Evolutionary conservation across 2,329 filamentous ascomycete species (phyloP).

Genomic region (Neonectria magnoliae): DNA sequence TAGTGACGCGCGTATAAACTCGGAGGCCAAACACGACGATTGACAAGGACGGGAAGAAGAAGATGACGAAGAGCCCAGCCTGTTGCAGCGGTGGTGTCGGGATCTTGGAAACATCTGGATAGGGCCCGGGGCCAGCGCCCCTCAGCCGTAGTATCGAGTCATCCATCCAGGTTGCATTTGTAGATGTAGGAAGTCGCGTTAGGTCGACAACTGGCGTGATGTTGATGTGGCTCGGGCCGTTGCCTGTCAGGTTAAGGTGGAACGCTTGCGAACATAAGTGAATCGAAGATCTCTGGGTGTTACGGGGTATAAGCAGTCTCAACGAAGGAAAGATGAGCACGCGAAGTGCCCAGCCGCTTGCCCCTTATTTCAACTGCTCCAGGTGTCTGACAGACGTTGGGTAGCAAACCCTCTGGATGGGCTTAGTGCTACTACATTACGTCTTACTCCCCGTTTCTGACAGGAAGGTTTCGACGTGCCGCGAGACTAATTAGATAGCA

Average conservation of each 20-base stretch:
- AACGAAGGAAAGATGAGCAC: neutral
- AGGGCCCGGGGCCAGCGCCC: slow-evolving; percentile 20
- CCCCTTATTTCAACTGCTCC: neutral
- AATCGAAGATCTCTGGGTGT: slow-evolving; percentile 2
- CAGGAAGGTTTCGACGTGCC: neutral
- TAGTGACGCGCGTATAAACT: slow-evolving; percentile 42
- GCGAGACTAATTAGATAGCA: neutral
- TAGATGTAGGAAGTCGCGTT: neutral
- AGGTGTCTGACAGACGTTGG: neutral
- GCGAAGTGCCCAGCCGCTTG: neutral
- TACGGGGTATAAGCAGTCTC: neutral
- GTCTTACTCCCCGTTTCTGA: neutral
- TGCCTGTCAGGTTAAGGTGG: neutral
- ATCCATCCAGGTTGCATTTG: slow-evolving; percentile 6
- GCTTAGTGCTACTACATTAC: neutral
- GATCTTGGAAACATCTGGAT: slow-evolving; percentile 41
- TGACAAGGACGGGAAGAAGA: slow-evolving; percentile 46
- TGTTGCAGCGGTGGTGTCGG: slow-evolving; percentile 47
- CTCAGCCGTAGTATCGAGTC: slow-evolving; percentile 7
- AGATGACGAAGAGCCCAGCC: slow-evolving; percentile 44
- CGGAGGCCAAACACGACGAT: slow-evolving; percentile 41
- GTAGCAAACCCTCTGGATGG: neutral
- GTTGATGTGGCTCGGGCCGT: neutral
- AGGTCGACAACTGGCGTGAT: neutral
- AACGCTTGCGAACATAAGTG: neutral